These are phyloP conservation scores for Aspergillus melleus DNA, from an alignment of 2,329 filamentous ascomycete genomes.

Conservation along the genomic window DNA sequence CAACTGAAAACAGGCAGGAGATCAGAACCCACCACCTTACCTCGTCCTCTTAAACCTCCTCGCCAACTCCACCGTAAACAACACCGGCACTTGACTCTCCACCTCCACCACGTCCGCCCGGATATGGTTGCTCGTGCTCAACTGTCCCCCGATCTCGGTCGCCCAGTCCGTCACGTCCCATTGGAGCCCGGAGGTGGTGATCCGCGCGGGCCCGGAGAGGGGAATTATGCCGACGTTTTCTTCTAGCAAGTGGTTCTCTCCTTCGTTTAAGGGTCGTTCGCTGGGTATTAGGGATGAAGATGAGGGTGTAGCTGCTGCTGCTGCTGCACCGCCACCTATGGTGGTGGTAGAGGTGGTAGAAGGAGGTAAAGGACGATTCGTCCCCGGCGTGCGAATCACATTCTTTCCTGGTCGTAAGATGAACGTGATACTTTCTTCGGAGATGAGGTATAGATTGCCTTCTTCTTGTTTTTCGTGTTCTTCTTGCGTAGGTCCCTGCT, in stretches of 20 bases:
- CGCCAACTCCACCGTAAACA: constrained; percentile 72
- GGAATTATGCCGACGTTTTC: constrained; percentile 86
- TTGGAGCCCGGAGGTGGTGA: constrained; percentile 77
- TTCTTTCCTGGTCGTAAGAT: constrained; percentile 71
- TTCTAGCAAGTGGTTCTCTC: constrained; percentile 56
- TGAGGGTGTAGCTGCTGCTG: too few species aligned
- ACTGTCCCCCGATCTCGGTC: constrained; percentile 69
- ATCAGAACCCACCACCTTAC: neutral
- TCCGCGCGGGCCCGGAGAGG: constrained; percentile 72
- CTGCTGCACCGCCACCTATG: neutral
- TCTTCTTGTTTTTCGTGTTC: neutral
- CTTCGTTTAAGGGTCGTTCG: constrained; percentile 6
- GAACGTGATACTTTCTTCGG: constrained; percentile 78
- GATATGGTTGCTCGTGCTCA: constrained; percentile 82
- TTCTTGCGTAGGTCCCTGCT: neutral
- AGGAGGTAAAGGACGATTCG: constrained; percentile 14
- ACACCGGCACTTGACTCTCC: constrained; percentile 61
- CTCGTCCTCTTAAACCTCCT: constrained; percentile 33
- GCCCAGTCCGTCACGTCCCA: constrained; percentile 88
- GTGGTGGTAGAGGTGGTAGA: too few species aligned
- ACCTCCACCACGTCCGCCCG: constrained; percentile 61
- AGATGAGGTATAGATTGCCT: constrained; percentile 74
- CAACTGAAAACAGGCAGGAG: neutral
- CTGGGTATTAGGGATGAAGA: too few species aligned
- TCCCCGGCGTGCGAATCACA: constrained; percentile 62